These are phyloP conservation scores for Suaeda aralocaspica DNA, from an alignment of 148 eudicot genomes.

Conservation along the genomic window DNA sequence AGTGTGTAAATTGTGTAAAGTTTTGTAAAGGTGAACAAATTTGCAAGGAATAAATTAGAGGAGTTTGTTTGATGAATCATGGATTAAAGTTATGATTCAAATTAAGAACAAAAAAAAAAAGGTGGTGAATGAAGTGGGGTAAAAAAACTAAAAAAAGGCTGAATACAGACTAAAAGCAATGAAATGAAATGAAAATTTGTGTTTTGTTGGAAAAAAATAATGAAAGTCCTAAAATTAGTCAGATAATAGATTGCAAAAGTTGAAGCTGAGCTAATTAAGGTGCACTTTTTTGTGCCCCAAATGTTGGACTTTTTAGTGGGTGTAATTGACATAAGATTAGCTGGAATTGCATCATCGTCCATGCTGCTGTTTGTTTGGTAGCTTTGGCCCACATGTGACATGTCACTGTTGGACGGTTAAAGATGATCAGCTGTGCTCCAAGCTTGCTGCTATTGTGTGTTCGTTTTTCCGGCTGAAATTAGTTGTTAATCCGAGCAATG, in stretches of 20 bases:
- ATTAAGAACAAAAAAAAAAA: not conserved
- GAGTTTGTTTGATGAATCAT: not conserved
- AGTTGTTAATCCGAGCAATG: no score
- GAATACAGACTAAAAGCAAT: conserved; percentile 2
- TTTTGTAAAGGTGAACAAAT: not conserved
- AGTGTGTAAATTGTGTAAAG: no score
- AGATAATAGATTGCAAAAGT: not conserved
- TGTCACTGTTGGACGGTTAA: no score
- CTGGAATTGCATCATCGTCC: conserved; percentile 10
- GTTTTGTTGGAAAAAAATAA: no score
- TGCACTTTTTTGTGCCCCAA: not conserved
- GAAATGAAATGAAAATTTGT: not conserved
- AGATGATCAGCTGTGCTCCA: no score
- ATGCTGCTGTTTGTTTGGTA: not conserved
- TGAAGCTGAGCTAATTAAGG: not conserved
- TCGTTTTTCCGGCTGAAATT: no score
- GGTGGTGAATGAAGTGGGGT: not conserved
- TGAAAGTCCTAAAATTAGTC: no score
- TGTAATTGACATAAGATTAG: conserved; percentile 3
- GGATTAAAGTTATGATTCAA: not conserved
- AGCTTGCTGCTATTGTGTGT: no score
- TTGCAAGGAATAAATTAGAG: not conserved
- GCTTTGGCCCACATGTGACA: not conserved
- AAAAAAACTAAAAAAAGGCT: no score
- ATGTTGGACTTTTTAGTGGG: conserved; percentile 7